phyloP scores from a whole-genome alignment of 208 protist species.

The Endotrypanum monterogeii region DNA sequence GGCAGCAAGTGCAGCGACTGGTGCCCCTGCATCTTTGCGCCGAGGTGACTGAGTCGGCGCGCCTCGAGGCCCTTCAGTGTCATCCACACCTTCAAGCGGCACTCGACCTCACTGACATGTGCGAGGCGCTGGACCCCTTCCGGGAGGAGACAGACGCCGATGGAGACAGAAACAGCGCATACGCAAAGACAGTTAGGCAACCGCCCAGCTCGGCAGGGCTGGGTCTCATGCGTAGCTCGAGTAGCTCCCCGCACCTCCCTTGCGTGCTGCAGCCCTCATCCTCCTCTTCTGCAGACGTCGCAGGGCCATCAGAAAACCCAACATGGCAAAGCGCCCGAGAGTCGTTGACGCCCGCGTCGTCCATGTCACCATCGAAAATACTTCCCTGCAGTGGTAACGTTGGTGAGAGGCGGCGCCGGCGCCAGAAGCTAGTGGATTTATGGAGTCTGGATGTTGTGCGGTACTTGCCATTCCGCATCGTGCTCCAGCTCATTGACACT shows the following conservation, averaged over 20 bases:
- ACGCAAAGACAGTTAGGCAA: not conserved
- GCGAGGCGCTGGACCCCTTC: conserved; percentile 4
- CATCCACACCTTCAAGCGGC: conserved; percentile 18
- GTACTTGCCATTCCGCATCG: conserved; percentile 39
- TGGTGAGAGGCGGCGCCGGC: conserved; percentile 1
- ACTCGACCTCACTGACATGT: conserved; percentile 17
- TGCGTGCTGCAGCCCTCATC: not conserved
- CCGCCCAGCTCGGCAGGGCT: not conserved
- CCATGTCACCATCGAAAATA: not conserved
- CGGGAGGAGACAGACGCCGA: not conserved
- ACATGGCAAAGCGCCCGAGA: not conserved
- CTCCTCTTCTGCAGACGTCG: not conserved
- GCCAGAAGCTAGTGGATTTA: conserved; percentile 14
- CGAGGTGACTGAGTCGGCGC: conserved; percentile 16
- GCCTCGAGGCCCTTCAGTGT: conserved; percentile 19
- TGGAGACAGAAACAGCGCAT: not conserved
- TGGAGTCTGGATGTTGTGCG: conserved; percentile 30
- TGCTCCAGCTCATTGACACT: conserved; percentile 56
- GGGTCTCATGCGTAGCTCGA: not conserved
- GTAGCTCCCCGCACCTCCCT: not conserved
- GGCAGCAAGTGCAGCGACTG: not conserved
- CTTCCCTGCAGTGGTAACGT: not conserved
- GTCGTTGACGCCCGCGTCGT: not conserved
- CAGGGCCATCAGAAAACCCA: not conserved
- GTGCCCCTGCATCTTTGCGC: conserved; percentile 26